Evolutionary conservation across 2,329 filamentous ascomycete species (phyloP).

Genomic region (Blastomyces parvus): DNA sequence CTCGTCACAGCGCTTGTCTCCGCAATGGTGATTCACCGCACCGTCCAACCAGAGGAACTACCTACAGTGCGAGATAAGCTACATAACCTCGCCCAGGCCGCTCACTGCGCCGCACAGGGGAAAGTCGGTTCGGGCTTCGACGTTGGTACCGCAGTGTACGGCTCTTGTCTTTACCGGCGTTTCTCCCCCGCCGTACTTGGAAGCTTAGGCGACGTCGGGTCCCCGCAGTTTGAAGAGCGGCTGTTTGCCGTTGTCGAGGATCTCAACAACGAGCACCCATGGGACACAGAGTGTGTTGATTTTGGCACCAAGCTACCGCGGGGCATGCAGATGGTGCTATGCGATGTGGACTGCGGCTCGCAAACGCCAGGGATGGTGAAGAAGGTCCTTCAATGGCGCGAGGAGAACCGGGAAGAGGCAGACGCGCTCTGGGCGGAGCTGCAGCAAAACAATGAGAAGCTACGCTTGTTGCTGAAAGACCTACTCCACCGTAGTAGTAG

Average conservation of each 20-base stretch:
- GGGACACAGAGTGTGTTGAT: conserved; percentile 72
- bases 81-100: conserved; percentile 88
- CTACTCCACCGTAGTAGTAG: conserved; percentile 30
- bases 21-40: conserved; percentile 37
- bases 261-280: conserved; percentile 41
- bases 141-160: conserved; percentile 84
- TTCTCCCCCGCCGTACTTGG: conserved; percentile 73
- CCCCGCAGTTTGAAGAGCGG: conserved; percentile 55
- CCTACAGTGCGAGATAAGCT: conserved; percentile 51
- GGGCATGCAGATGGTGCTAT: conserved; percentile 76
- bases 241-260: conserved; percentile 60
- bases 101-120: conserved; percentile 91
- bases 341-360: conserved; percentile 88
- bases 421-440: conserved; percentile 63
- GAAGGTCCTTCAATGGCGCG: conserved; percentile 74
- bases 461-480: conserved; percentile 55
- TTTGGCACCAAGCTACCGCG: conserved; percentile 60
- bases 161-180: conserved; percentile 81
- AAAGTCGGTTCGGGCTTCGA: conserved; percentile 96
- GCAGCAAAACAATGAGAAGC: conserved; percentile 61
- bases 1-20: conserved; percentile 75
- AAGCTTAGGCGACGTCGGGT: conserved; percentile 56
- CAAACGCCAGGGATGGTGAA: conserved; percentile 95
- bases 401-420: conserved; percentile 53
- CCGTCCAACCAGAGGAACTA: conserved; percentile 35